A percentile compares a stretch with the other conserved stretches of the same genome.
Evolutionary conservation across 148 eudicot species (phyloP).

Genomic region (Fallopia convolvulus): DNA sequence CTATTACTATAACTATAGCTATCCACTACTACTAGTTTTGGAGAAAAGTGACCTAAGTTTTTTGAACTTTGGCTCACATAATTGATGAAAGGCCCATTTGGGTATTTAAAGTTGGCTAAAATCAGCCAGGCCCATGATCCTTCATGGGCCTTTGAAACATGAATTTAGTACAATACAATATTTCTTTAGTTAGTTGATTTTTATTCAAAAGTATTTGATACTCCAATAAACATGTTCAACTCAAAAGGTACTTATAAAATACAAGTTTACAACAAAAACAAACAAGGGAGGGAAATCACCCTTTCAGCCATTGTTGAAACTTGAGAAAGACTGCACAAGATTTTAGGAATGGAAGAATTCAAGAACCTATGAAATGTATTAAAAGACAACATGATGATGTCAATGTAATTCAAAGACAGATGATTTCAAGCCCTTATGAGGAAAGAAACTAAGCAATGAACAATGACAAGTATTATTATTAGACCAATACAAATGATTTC

Average conservation of each 20-base stretch:
- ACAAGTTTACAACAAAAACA: too few relatives aligned
- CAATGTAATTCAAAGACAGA: too few relatives aligned
- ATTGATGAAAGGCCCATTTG: neutral
- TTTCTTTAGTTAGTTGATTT: too few relatives aligned
- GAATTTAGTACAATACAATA: too few relatives aligned
- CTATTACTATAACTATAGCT: too few relatives aligned
- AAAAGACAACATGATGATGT: too few relatives aligned
- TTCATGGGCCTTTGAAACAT: neutral
- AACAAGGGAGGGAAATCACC: too few relatives aligned
- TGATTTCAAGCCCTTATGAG: neutral
- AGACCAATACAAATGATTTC: neutral
- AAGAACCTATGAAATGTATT: neutral
- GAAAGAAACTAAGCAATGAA: neutral
- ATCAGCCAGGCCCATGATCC: neutral
- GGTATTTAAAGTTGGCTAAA: neutral
- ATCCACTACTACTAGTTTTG: too few relatives aligned
- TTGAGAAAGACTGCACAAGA: neutral
- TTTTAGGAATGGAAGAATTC: neutral
- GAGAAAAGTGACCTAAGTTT: too few relatives aligned
- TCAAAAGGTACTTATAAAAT: too few relatives aligned
- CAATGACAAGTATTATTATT: neutral
- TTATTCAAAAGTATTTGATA: too few relatives aligned
- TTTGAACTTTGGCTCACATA: neutral
- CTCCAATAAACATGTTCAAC: too few relatives aligned
- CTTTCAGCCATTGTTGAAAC: neutral